Conservation (phyloP, 1,284 basidiomycete genomes). For the Ceratobasidium sp. region DNA sequence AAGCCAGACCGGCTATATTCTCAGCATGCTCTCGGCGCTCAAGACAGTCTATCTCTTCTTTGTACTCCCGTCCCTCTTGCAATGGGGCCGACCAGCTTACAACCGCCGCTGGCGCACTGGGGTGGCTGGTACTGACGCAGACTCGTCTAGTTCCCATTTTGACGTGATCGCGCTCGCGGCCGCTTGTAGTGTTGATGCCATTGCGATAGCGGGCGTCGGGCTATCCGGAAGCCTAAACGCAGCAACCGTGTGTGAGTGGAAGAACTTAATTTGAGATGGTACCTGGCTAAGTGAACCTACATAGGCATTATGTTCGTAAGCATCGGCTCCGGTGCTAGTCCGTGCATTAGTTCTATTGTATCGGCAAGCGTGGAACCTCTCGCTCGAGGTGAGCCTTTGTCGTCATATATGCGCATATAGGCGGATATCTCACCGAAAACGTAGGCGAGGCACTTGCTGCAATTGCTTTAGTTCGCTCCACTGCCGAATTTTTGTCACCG, state of each 20-base stretch:
- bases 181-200: not conserved
- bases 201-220: constrained; percentile 18
- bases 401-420: no score
- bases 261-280: not conserved
- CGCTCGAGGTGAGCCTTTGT: not conserved
- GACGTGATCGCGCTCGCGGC: constrained; percentile 19
- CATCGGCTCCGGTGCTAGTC: constrained; percentile 11
- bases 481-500: constrained; percentile 33
- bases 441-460: constrained; percentile 36
- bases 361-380: constrained; percentile 40
- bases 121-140: not conserved
- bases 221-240: constrained; percentile 5
- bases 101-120: constrained; percentile 1
- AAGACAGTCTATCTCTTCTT: constrained; percentile 26
- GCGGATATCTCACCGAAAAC: no score
- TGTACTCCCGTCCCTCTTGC: constrained; percentile 11
- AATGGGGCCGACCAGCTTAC: constrained; percentile 15
- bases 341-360: constrained; percentile 35
- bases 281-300: no score
- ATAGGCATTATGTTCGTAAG: constrained; percentile 7
- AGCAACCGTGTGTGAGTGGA: constrained; percentile 15
- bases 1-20: constrained; percentile 24
- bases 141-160: constrained; percentile 24
- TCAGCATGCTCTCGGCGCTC: constrained; percentile 2
- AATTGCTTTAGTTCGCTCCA: constrained; percentile 22